Evolutionary conservation across 202 grass and related monocot genomes (phyloP).

Genomic region (Setaria viridis): DNA sequence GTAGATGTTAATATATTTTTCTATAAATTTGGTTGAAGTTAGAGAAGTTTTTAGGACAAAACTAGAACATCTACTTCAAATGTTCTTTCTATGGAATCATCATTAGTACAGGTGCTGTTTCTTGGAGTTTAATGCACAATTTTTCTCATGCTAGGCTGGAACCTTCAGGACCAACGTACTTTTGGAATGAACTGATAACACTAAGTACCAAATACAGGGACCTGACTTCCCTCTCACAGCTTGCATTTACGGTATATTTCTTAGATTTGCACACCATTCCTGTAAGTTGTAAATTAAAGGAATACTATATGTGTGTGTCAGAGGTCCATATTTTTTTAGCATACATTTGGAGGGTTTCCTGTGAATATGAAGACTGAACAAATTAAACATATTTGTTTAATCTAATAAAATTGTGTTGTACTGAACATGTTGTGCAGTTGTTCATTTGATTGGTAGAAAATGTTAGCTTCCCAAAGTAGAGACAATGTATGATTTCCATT

Average conservation of each 20-base stretch:
- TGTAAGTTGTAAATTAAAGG: background rate
- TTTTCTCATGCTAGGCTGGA: conserved; percentile 58
- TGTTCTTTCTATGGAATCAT: background rate
- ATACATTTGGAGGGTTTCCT: background rate
- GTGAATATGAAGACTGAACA: background rate
- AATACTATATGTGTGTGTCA: background rate
- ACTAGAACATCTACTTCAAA: background rate
- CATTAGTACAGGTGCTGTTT: background rate
- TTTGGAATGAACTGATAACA: conserved; percentile 88
- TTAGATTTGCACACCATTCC: background rate
- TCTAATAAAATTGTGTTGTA: background rate
- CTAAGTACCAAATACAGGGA: conserved; percentile 94
- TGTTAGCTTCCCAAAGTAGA: background rate
- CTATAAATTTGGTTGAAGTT: background rate
- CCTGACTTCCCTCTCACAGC: conserved; percentile 84
- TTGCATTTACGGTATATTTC: conserved; percentile 78
- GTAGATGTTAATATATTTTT: background rate
- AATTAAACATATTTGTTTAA: background rate
- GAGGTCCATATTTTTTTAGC: background rate
- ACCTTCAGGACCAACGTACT: conserved; percentile 66
- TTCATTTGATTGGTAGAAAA: conserved; percentile 27
- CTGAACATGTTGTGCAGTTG: background rate
- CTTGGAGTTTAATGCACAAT: background rate
- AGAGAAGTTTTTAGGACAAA: background rate
- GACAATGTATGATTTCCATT: background rate